phyloP scores from a whole-genome alignment of 169 alveolate species.

The Plasmodium vivax region DNA sequence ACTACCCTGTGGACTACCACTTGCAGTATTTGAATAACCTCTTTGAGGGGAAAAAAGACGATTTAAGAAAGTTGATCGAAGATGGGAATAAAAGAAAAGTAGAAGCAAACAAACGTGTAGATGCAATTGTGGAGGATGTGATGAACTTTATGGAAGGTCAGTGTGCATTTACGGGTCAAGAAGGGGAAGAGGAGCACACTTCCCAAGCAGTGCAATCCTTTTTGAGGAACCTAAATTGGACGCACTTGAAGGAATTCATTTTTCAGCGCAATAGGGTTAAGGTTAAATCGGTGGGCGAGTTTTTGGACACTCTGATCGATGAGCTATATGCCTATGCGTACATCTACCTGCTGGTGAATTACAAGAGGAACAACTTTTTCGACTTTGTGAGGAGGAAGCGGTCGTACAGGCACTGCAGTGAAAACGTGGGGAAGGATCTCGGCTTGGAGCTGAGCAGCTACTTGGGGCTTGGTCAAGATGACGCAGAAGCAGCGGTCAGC shows the following conservation, averaged over 20 bases:
- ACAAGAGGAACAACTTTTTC: slow-evolving; percentile 50
- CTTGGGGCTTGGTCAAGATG: not conserved
- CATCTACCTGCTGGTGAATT: slow-evolving; percentile 27
- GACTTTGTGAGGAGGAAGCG: slow-evolving; percentile 47
- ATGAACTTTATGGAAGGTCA: not conserved
- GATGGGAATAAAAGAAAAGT: not conserved
- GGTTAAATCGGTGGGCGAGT: not conserved
- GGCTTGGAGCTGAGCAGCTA: slow-evolving; percentile 47
- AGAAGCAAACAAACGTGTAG: not conserved
- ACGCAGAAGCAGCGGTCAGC: not conserved
- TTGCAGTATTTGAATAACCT: slow-evolving; percentile 42
- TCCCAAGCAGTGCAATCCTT: not conserved
- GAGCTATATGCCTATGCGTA: slow-evolving; percentile 40
- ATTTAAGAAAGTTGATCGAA: slow-evolving; percentile 16
- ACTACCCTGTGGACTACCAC: slow-evolving; percentile 59
- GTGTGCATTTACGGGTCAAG: not conserved
- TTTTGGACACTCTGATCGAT: slow-evolving; percentile 16
- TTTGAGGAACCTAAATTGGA: slow-evolving; percentile 14
- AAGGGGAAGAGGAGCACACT: not conserved
- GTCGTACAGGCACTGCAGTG: slow-evolving; percentile 70
- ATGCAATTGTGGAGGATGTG: not conserved
- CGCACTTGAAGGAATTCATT: slow-evolving; percentile 37
- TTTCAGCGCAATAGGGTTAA: slow-evolving; percentile 26
- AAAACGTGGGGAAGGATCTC: slow-evolving; percentile 38
- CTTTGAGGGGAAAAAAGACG: slow-evolving; percentile 22